Conservation (phyloP, 768 basidiomycete genomes). For the Lactifluus pinguis region DNA sequence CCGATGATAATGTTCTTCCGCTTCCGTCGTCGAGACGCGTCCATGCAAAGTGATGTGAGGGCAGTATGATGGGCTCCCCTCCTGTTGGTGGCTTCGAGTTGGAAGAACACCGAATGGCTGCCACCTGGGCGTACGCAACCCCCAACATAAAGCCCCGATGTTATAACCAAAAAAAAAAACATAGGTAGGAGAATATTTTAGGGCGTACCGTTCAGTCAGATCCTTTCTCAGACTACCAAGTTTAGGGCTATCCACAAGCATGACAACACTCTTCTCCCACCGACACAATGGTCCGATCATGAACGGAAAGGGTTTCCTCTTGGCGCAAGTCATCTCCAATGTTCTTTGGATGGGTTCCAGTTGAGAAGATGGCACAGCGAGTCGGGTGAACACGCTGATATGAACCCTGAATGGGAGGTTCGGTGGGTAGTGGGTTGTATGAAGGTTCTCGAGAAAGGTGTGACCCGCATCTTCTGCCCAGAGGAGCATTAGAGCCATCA, state of each 20-base stretch:
- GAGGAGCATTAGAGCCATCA: neutral
- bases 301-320: neutral
- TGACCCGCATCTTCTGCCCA: neutral
- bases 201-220: neutral
- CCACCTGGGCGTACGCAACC: neutral
- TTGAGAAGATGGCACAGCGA: neutral
- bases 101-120: neutral
- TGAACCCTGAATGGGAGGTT: neutral
- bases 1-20: neutral
- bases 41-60: neutral
- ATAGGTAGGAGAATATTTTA: neutral
- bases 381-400: neutral
- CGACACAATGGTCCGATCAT: neutral
- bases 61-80: too few relatives aligned
- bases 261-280: neutral
- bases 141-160: neutral
- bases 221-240: neutral
- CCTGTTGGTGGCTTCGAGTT: neutral
- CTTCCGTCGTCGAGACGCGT: neutral
- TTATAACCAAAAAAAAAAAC: neutral
- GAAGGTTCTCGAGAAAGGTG: neutral
- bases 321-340: neutral
- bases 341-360: neutral
- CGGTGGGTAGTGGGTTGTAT: neutral
- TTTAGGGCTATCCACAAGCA: neutral